Base-by-base conservation (phyloP, 495 filamentous ascomycete genomes). In the Talaromyces nanjingensis region DNA sequence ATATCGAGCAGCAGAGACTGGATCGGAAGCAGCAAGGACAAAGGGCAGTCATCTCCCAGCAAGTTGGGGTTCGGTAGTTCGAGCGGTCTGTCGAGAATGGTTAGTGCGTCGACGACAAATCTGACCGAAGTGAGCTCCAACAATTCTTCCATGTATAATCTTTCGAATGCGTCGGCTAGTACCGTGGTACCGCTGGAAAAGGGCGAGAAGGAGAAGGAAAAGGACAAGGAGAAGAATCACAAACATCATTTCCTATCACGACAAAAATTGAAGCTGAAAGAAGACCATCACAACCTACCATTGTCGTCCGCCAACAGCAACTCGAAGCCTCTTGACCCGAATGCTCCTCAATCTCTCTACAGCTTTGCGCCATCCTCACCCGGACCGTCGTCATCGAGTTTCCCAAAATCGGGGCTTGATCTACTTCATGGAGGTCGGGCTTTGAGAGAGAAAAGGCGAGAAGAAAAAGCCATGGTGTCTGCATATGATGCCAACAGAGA, bases 271-370 rank as follows among this genome's bases (percentile, higher is more conserved):
- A 97, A 96, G 73, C 76, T 93, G 22, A 93, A 89, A 68, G 91
- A 96, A 60, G 89, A 93, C 61, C 86, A 93, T 66, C 74, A 69
- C 62, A 81, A 89, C 39, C 83, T 92, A 2, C 84, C 86, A 2
- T 82, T 98, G 1, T 96, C 92, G 0, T 98, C 94, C 3, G 92
- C 92, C 20, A 87, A 86, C 29, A 94, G 90, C 70, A 98, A 96
- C 71, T 97, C 92, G 5, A 87, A 84, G 69, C 90, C 93, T 0
- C 86, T 88, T 2, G 91, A 96, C 70, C 91, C 92, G 0, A 89
- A 83, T 67, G 91, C 91, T 4, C 91, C 92, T 1, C 88, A 87
- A 68, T 91, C 91, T 56, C 79, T 97, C 1, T 97, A 97, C 76
- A 93, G 76, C 62, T 93, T 84, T 79, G 88, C 83, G 66, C 93